Percentiles rank a stretch among this genome's conserved stretches.
Conservation (phyloP, 768 basidiomycete species). For the Pleurotus pulmonarius region DNA sequence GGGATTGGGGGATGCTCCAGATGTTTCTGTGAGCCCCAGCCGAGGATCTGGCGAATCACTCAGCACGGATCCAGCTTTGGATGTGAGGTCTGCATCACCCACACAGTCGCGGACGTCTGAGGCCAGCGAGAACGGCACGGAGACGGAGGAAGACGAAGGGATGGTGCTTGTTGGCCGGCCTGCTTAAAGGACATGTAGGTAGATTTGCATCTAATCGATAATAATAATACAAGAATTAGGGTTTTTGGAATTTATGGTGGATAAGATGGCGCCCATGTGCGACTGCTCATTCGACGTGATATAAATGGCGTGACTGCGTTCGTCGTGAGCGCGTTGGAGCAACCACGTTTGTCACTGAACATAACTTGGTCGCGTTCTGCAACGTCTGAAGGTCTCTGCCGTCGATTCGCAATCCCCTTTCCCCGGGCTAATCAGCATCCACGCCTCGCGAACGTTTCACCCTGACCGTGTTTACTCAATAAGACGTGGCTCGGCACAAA, state of each 20-base stretch:
- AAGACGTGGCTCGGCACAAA: not conserved
- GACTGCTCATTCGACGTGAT: conserved; percentile 7
- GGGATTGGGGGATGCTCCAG: conserved; percentile 3
- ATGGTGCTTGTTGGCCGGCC: conserved; percentile 73
- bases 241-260: not conserved
- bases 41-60: conserved; percentile 28
- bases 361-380: no score
- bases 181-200: not conserved
- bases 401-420: not conserved
- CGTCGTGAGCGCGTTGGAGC: not conserved
- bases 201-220: not conserved
- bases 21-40: not conserved
- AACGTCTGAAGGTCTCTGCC: not conserved
- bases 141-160: conserved; percentile 84
- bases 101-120: conserved; percentile 34
- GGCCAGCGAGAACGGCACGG: conserved; percentile 60
- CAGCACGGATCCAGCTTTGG: conserved; percentile 22
- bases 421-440: conserved; percentile 3
- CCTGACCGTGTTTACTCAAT: conserved; percentile 1
- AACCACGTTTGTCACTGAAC: conserved; percentile 3
- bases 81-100: conserved; percentile 17
- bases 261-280: conserved; percentile 1
- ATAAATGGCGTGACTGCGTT: not conserved
- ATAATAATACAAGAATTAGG: not conserved
- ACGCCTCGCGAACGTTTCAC: conserved; percentile 4